Conservation (phyloP, 805 yeast species). For the Sungouiella thailandica region DNA sequence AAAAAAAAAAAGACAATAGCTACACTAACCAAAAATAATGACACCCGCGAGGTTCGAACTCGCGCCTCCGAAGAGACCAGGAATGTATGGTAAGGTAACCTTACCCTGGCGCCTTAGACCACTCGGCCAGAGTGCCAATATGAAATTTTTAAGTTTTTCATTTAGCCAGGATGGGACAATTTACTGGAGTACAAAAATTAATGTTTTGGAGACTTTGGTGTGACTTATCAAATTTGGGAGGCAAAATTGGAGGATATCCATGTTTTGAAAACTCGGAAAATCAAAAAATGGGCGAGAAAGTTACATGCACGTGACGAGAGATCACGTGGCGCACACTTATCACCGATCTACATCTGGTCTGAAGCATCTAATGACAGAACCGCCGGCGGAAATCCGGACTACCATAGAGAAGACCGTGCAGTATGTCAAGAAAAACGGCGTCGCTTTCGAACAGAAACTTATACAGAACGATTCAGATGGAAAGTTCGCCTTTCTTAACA, state of each 20-base stretch:
- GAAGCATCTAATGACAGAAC: slow-evolving; percentile 1
- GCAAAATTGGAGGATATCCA: too few species aligned
- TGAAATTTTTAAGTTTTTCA: too few species aligned
- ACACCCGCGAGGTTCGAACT: slow-evolving; percentile 23
- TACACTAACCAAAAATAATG: slow-evolving; percentile 14
- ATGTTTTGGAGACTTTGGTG: too few species aligned
- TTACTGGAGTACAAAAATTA: too few species aligned
- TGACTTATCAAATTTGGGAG: too few species aligned
- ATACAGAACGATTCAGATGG: slow-evolving; percentile 41
- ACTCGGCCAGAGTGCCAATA: slow-evolving; percentile 21
- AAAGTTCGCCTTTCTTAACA: slow-evolving; percentile 61
- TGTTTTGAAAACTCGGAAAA: too few species aligned
- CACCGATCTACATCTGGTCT: too few species aligned
- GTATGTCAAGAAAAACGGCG: slow-evolving; percentile 67
- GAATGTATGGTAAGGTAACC: slow-evolving; percentile 21
- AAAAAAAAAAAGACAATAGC: too few species aligned
- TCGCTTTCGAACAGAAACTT: slow-evolving; percentile 56
- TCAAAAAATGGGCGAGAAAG: too few species aligned
- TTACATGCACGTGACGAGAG: too few species aligned
- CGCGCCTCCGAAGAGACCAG: slow-evolving; percentile 24
- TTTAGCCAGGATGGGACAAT: too few species aligned
- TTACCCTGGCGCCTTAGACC: slow-evolving; percentile 23
- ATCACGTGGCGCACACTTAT: too few species aligned
- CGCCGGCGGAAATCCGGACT: slow-evolving; percentile 40
- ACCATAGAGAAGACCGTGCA: slow-evolving; percentile 68